These are phyloP conservation scores for Hypocrella siamensis DNA, from an alignment of 2,329 filamentous ascomycete species.

Conservation along the genomic window DNA sequence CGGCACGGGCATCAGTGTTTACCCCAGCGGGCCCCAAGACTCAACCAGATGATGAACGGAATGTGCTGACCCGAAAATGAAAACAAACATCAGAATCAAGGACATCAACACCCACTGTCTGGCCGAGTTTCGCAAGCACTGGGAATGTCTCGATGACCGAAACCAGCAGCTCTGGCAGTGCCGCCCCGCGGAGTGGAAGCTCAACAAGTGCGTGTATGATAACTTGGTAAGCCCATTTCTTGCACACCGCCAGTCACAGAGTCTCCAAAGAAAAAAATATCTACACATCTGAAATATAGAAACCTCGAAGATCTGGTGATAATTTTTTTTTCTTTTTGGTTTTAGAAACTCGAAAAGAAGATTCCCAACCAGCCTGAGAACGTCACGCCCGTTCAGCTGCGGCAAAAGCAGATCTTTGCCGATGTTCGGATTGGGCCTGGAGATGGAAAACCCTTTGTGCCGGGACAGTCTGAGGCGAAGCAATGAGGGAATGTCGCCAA, in stretches of 20 bases:
- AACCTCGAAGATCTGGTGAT: no score
- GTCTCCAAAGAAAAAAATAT: no score
- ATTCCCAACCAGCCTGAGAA: slow-evolving; percentile 59
- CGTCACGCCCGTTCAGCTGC: slow-evolving; percentile 58
- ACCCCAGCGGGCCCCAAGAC: no score
- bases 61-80: no score
- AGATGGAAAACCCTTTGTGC: slow-evolving; percentile 26
- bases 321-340: neutral
- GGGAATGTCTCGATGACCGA: slow-evolving; percentile 90
- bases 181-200: slow-evolving; percentile 67
- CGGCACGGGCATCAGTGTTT: no score
- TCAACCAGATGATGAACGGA: no score
- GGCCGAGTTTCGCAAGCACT: slow-evolving; percentile 80
- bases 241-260: neutral
- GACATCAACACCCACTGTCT: slow-evolving; percentile 95
- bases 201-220: slow-evolving; percentile 92
- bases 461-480: slow-evolving; percentile 18
- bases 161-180: slow-evolving; percentile 98
- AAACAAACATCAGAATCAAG: slow-evolving; percentile 57
- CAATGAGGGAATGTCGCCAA: slow-evolving; percentile 13
- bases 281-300: no score
- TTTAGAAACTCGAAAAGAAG: slow-evolving; percentile 63
- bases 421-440: slow-evolving; percentile 30
- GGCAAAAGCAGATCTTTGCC: slow-evolving; percentile 46
- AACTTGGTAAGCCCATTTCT: slow-evolving; percentile 52